Conservation (phyloP, 495 filamentous ascomycete genomes). For the Chaetomium tenue region DNA sequence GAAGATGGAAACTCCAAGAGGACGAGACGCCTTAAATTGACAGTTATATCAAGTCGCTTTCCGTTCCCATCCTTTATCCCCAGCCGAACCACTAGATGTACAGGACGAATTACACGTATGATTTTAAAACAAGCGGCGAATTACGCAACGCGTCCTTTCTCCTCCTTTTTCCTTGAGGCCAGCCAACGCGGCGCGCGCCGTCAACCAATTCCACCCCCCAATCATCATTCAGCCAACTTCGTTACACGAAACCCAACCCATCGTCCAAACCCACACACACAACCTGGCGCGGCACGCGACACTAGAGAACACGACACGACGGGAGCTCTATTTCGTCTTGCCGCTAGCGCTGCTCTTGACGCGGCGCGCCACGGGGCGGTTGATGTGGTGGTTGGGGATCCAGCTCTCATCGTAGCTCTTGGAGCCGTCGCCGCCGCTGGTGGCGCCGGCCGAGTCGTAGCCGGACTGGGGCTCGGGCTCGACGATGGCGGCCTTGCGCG, state of each 20-base stretch:
- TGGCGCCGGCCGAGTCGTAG: slow-evolving; percentile 68
- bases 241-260: neutral
- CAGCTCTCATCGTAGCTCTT: slow-evolving; percentile 92
- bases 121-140: slow-evolving; percentile 10
- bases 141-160: neutral
- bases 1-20: neutral
- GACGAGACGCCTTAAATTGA: slow-evolving; percentile 13
- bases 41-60: slow-evolving; percentile 3
- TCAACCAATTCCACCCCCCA: neutral
- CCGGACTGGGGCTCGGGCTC: slow-evolving; percentile 61
- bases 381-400: slow-evolving; percentile 91
- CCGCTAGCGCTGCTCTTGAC: slow-evolving; percentile 68
- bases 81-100: slow-evolving; percentile 5
- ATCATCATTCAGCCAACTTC: neutral
- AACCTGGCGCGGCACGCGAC: too few relatives aligned
- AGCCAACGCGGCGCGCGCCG: neutral
- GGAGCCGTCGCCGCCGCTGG: slow-evolving; percentile 50
- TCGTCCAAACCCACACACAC: neutral
- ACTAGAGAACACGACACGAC: neutral
- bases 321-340: slow-evolving; percentile 50
- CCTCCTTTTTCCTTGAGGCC: neutral
- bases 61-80: slow-evolving; percentile 13
- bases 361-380: slow-evolving; percentile 75
- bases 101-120: slow-evolving; percentile 3
- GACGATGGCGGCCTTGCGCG: slow-evolving; percentile 15